Conservation (phyloP, 805 yeast species). For the Kluyveromyces aestuarii region DNA sequence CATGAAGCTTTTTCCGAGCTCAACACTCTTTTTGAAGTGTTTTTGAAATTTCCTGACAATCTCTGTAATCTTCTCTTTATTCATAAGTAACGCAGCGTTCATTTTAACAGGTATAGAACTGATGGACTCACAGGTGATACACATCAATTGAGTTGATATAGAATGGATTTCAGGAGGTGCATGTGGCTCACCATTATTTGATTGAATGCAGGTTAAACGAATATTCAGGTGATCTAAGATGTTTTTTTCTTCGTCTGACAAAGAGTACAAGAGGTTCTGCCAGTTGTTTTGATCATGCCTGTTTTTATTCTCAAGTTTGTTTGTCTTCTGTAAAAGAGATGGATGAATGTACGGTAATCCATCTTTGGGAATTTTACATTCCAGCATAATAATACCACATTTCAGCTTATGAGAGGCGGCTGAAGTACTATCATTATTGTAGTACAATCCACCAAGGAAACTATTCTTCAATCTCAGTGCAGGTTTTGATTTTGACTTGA, state of each 20-base stretch:
- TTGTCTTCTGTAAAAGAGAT: constrained; percentile 29
- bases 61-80: constrained; percentile 14
- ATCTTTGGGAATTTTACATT: constrained; percentile 26
- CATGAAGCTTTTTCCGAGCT: constrained; percentile 14
- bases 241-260: constrained; percentile 24
- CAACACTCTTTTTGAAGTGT: constrained; percentile 7
- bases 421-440: constrained; percentile 5
- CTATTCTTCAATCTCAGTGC: constrained; percentile 13
- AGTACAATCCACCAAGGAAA: constrained; percentile 19
- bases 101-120: constrained; percentile 35
- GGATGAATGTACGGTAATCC: constrained; percentile 33
- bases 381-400: constrained; percentile 26
- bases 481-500: constrained; percentile 15
- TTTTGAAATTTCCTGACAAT: constrained; percentile 18
- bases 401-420: constrained; percentile 7
- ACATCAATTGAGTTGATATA: constrained; percentile 25
- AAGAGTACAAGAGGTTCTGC: constrained; percentile 17
- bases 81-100: constrained; percentile 25
- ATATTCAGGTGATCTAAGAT: constrained; percentile 22
- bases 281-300: constrained; percentile 30
- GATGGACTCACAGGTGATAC: constrained; percentile 28
- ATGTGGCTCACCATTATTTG: constrained; percentile 22
- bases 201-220: constrained; percentile 26
- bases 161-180: constrained; percentile 26
- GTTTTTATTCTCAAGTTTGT: constrained; percentile 27